A percentile compares a stretch with the other conserved stretches of the same genome.
These are phyloP conservation scores for Drechslerella coelobrocha DNA, from an alignment of 2,329 filamentous ascomycete genomes.

Conservation along the genomic window DNA sequence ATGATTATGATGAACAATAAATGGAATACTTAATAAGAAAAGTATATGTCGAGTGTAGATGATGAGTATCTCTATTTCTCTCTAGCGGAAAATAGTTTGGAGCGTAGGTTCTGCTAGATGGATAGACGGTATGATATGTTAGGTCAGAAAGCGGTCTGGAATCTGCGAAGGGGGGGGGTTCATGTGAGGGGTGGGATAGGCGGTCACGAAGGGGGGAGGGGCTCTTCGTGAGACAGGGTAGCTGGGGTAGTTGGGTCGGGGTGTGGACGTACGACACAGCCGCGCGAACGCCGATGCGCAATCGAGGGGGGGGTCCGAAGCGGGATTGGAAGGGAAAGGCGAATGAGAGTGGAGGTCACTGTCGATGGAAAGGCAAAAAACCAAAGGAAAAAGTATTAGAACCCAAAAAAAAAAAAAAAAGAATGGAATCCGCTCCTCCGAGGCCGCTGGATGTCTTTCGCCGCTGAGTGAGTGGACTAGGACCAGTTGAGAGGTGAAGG, in stretches of 20 bases:
- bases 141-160: not conserved
- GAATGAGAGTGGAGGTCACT: not conserved
- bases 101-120: slow-evolving; percentile 4
- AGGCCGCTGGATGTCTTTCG: slow-evolving; percentile 15
- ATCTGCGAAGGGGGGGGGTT: not conserved
- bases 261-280: slow-evolving; percentile 46
- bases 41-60: not conserved
- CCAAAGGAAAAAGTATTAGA: no score
- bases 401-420: no score
- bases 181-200: slow-evolving; percentile 10
- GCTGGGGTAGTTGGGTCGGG: slow-evolving; percentile 9
- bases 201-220: slow-evolving; percentile 23
- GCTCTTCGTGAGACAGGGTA: slow-evolving; percentile 45
- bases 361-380: slow-evolving; percentile 17
- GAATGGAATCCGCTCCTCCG: slow-evolving; percentile 26
- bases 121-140: not conserved
- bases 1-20: slow-evolving; percentile 23
- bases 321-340: slow-evolving; percentile 49
- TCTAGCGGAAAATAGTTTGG: slow-evolving; percentile 5
- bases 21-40: slow-evolving; percentile 40
- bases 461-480: no score
- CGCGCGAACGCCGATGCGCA: slow-evolving; percentile 49
- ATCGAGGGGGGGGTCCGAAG: slow-evolving; percentile 43
- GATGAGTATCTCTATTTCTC: slow-evolving; percentile 4
- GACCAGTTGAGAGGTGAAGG: no score